Evolutionary conservation across 2,329 filamentous ascomycete genomes (phyloP), one percentile per base, ranked within the genome.

Genomic region (Colletotrichum limetticola): DNA sequence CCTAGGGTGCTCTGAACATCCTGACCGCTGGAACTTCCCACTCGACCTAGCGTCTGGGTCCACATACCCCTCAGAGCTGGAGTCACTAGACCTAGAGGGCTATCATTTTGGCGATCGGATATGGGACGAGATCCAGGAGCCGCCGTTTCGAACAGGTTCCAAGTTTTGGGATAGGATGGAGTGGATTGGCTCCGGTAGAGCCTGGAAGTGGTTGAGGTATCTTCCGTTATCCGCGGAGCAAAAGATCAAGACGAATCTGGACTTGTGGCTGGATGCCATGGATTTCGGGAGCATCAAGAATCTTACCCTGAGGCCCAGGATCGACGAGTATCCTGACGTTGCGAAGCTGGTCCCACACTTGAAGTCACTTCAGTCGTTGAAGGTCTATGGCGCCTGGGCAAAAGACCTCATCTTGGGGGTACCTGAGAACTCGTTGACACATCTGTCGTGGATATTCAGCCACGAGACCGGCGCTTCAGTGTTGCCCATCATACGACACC

Each of bases 251-350:
- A 71, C 62, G 5, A 74, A 71, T 28, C 57, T 74, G 19, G 71
- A 71, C 7, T 68, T 74, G 9, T 66, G 62, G 68, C 58, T 74
- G 16, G 37, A 67, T 14, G 37, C 62, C 19, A 67, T 74, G 68
- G 68, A 71, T 3, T 71, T 74, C 22, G 67, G 68, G 6, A 19
- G 53, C 19, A 63, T 74, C 26, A 28, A 19, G 16, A 24, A 52
- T 2, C 32, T 74, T 14, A 19, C 56, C 22, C n/a, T 64, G 24
- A 67, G 46, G 9, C 26, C 14, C 9, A 2, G 11, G 9, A 5
- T 26, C 28, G 30, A 28, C 28, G 5, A 4, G 2, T 2, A 16
- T 42, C 55, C 56, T 1, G 30, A 74, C 11, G 2, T 55, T 0
- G 22, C n/a, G 5, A 26, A 19, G 4, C 62, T 74, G 5, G 12